Evolutionary conservation across 257 asterid species (phyloP).

Genomic region (Scutellaria baicalensis): DNA sequence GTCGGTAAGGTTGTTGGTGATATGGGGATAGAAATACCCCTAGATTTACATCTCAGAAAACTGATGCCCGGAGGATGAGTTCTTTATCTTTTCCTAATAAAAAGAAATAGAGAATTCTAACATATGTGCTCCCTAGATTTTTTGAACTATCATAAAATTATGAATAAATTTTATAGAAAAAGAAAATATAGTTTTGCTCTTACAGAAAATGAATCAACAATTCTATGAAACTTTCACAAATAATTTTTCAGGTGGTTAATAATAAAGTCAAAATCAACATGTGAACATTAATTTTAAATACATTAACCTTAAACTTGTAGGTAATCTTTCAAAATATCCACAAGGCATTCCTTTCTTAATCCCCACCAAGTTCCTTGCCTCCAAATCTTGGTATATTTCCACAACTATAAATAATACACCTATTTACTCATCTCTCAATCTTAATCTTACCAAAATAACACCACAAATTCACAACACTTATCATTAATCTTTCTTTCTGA

Average conservation of each 20-base stretch:
- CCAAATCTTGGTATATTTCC: conserved; percentile 28
- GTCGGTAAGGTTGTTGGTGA: too few relatives aligned
- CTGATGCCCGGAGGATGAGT: too few relatives aligned
- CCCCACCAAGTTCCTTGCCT: conserved; percentile 24
- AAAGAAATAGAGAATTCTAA: too few relatives aligned
- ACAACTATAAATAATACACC: conserved; percentile 21
- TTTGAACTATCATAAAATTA: too few relatives aligned
- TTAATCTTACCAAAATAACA: background rate
- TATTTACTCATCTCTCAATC: background rate
- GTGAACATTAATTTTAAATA: conserved; percentile 3
- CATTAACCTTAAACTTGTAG: conserved; percentile 10
- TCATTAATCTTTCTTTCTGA: background rate
- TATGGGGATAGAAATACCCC: too few relatives aligned
- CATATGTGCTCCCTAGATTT: too few relatives aligned
- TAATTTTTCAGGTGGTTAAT: background rate
- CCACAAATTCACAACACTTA: background rate
- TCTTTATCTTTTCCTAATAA: too few relatives aligned
- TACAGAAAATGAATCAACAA: too few relatives aligned
- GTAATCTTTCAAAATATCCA: conserved; percentile 9
- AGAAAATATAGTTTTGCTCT: too few relatives aligned
- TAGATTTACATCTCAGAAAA: too few relatives aligned
- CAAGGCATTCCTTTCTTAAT: conserved; percentile 43
- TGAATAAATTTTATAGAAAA: too few relatives aligned
- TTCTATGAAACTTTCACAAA: background rate
- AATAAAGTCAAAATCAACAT: background rate